Base-by-base conservation (phyloP, 148 eudicot genomes). In the Amaranthus palmeri region DNA sequence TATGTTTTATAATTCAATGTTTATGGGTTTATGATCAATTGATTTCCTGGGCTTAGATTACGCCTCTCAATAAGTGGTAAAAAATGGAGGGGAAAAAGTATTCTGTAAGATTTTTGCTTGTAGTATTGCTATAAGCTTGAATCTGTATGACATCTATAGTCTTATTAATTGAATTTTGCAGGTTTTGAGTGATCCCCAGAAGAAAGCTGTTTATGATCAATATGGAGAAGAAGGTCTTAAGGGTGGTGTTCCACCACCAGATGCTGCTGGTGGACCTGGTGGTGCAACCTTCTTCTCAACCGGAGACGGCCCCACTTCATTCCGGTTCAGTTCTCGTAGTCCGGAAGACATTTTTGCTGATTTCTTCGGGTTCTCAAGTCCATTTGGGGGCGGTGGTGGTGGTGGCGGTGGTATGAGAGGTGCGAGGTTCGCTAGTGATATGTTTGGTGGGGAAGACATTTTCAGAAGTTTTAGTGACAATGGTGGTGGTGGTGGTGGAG, bases 151-250 rank as follows among this genome's bases (percentile, higher is more conserved):
- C 36, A 25, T 25, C 1, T 25, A 25, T 25, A 25, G 36, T 25
- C 36, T 25, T 25, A 25, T 53, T 43, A 47, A 17, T 17, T 53
- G 64, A 72, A 53, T 72, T 2, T 44, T 64, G 69, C 74, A 90
- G 96, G 92, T 90, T 68, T 73, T 90, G 7, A 90, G 96, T 74
- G 96, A 90, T 63, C 82, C 92, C 8, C 87, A 88, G 77, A 90
- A 90, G 75, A 87, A 75, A 72, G 86, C 92, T 54, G 78, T 90
- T 6, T 90, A 90, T 68, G 96, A 90, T 63, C 90, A 88, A 70
- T 88, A 88, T 15, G 96, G 92, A 14, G 96, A 88, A 77, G 92
- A 88, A 67, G 92, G 92, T 3, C 80, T 88, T 12, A 88, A 88
- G 56, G 88, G 90, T 9, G 78, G 81, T 10, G 85, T 81, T 45